Conservation (phyloP, 176 grass and related monocot species). For the Phragmites australis region DNA sequence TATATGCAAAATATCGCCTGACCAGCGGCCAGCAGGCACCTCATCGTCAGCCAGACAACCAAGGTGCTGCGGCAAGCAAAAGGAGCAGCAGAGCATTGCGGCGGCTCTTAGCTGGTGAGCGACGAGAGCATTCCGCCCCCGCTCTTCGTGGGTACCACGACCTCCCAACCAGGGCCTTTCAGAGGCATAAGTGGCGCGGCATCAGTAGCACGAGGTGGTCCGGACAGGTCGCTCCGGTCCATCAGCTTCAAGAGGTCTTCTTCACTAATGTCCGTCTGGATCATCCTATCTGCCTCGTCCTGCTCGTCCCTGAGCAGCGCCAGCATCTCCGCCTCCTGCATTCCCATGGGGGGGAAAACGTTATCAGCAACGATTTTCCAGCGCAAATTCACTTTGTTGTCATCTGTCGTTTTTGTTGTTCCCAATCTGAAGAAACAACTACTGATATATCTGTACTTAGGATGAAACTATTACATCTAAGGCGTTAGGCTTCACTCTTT, state of each 20-base stretch:
- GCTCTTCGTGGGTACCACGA: slow-evolving; percentile 74
- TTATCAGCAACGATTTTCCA: not conserved
- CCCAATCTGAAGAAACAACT: not conserved
- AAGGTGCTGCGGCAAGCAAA: slow-evolving; percentile 1
- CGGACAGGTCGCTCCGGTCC: slow-evolving; percentile 64
- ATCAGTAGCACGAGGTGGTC: not conserved
- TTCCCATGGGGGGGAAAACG: not conserved
- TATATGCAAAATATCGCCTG: slow-evolving; percentile 29
- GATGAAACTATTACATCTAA: slow-evolving; percentile 50
- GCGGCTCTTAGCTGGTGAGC: slow-evolving; percentile 56
- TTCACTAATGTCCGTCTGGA: slow-evolving; percentile 76
- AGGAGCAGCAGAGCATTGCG: not conserved
- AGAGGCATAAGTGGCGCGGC: slow-evolving; percentile 44
- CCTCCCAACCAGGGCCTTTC: slow-evolving; percentile 93
- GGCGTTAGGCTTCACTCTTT: slow-evolving; percentile 56
- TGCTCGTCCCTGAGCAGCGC: slow-evolving; percentile 78
- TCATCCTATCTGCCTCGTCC: slow-evolving; percentile 70
- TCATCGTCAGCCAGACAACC: not conserved
- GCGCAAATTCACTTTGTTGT: not conserved
- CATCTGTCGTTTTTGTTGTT: not conserved
- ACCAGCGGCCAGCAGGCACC: not conserved
- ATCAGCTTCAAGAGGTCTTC: slow-evolving; percentile 68
- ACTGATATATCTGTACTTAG: not conserved
- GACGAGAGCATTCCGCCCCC: slow-evolving; percentile 66
- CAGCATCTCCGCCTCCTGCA: slow-evolving; percentile 68